Evolutionary conservation across 2,329 filamentous ascomycete species (phyloP), one percentile per base, ranked within the genome.

Genomic region (Fusarium floridanum): DNA sequence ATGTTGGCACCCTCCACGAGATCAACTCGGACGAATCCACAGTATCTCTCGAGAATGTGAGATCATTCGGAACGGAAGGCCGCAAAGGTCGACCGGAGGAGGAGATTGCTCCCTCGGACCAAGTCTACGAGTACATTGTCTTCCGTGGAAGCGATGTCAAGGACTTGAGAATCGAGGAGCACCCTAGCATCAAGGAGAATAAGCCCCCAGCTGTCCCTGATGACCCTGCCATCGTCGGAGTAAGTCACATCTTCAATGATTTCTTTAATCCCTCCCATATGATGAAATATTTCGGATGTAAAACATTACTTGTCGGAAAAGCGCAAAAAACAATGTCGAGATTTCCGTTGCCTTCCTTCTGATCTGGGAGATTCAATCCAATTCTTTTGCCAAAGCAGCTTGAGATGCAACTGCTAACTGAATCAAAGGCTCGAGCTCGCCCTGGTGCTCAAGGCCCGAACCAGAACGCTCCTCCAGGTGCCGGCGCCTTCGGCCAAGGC

Each of bases 281-380:
- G 95, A 98, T 95, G 94, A 97, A 97, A 86, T 86, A 97, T 94
- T 93, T 90, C 95, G 95, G 95, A 98, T 98, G 94, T 97, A 94
- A 97, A 97, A 85, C 86, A 89, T 90, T 82, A 88, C 88, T 90
- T 90, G 89, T 91, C 92, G 93, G 93, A 93, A 93, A 93, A 93
- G 95, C 95, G 95, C 95, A 97, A 92, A 91, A 87, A 95, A 93
- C 89, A 90, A 87, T 98, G 95, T 97, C 92, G 95, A 98, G 91
- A 92, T 93, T 92, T 98, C 95, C 95, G 95, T 98, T 98, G 95
- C 95, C 95, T 98, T 98, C 95, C 95, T 98, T 98, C 95, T 98
- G 95, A 98, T 91, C 81, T 73, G 55, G 73, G 74, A 78, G 68
- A 71, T 70, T 63, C 57, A 17, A 56, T 64, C 45, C 66, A 53